Percentiles rank a stretch among this genome's conserved stretches.
Evolutionary conservation across 208 protist species (phyloP).

Genomic region (Sergeia podlipaevii): DNA sequence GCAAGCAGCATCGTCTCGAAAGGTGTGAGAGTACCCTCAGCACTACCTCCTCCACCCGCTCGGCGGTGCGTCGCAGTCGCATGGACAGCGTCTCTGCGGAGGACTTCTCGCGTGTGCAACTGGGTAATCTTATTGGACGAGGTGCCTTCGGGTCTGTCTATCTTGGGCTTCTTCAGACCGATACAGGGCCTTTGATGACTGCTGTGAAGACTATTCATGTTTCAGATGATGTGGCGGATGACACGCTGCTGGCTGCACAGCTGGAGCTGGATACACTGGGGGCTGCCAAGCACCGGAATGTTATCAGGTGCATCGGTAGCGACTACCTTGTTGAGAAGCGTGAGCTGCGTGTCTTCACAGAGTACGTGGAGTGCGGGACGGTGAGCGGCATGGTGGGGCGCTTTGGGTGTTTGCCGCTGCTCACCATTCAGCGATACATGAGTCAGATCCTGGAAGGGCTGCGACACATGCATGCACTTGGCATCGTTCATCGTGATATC

Average conservation of each 20-base stretch:
- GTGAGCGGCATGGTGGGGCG: constrained; percentile 46
- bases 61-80: constrained; percentile 37
- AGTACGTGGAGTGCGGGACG: constrained; percentile 79
- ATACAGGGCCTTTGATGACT: constrained; percentile 36
- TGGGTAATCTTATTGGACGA: constrained; percentile 45
- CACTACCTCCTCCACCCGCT: constrained; percentile 34
- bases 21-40: constrained; percentile 17
- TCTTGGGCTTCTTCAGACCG: constrained; percentile 37
- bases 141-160: constrained; percentile 65
- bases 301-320: constrained; percentile 71
- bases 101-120: constrained; percentile 39
- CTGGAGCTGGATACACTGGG: constrained; percentile 63
- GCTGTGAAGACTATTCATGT: constrained; percentile 65
- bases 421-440: constrained; percentile 73
- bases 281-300: constrained; percentile 57
- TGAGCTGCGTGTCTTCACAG: constrained; percentile 64
- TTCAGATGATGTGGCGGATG: constrained; percentile 8
- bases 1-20: neutral
- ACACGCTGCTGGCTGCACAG: constrained; percentile 35
- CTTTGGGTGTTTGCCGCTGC: constrained; percentile 52
- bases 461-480: constrained; percentile 59
- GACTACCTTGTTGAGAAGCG: constrained; percentile 21
- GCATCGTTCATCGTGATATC: constrained; percentile 79
- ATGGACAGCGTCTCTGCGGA: constrained; percentile 40
- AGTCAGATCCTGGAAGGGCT: constrained; percentile 63